Conservation (phyloP, 768 basidiomycete genomes). For the Xanthoconium purpureum region DNA sequence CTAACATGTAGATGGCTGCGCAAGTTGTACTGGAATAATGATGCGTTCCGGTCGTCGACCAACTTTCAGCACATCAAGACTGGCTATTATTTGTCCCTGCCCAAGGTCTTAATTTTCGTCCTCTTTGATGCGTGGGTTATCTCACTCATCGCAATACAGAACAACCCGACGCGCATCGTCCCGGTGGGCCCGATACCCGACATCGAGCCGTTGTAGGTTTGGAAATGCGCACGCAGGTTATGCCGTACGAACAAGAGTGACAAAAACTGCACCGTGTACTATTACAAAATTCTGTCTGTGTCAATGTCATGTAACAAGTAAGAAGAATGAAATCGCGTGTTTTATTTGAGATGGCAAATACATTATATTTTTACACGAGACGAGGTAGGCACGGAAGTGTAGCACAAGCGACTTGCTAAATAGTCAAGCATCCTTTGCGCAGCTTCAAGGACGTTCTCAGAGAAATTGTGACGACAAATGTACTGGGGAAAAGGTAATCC, state of each 20-base stretch:
- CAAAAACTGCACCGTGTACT: background rate
- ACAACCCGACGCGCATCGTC: conserved; percentile 78
- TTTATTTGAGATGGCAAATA: too few relatives aligned
- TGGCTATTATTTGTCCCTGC: conserved; percentile 40
- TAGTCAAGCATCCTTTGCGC: too few relatives aligned
- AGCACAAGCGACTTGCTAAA: too few relatives aligned
- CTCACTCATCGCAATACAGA: conserved; percentile 38
- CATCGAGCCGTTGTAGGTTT: conserved; percentile 55
- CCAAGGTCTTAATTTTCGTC: conserved; percentile 9
- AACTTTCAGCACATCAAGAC: conserved; percentile 76
- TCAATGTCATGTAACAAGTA: background rate
- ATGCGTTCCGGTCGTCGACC: conserved; percentile 84
- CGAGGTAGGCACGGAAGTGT: too few relatives aligned
- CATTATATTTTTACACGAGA: too few relatives aligned
- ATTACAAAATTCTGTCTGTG: background rate
- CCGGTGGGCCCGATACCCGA: conserved; percentile 70
- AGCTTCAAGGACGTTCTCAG: too few relatives aligned
- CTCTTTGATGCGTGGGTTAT: too few relatives aligned
- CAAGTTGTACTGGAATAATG: conserved; percentile 87
- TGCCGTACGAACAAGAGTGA: background rate
- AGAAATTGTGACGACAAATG: too few relatives aligned
- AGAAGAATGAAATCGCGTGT: too few relatives aligned
- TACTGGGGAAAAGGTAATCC: too few relatives aligned
- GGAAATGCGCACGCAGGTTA: background rate
- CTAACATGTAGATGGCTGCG: conserved; percentile 62